These are phyloP conservation scores for Chytridium lagenaria DNA, from an alignment of 371 early-diverging fungal genomes.

Conservation along the genomic window DNA sequence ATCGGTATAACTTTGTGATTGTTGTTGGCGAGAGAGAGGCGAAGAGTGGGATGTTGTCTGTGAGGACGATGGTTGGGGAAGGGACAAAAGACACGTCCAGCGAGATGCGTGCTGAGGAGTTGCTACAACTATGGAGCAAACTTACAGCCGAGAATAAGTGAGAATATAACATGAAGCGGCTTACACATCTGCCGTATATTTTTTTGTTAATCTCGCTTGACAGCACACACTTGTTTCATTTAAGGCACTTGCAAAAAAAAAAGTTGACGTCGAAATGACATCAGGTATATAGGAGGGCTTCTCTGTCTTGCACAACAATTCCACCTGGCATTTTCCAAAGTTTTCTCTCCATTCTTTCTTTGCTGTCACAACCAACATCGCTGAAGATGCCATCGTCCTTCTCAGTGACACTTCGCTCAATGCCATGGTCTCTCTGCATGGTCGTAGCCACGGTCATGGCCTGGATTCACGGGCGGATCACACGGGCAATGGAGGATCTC, in stretches of 20 bases:
- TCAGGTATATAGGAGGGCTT: too few species aligned
- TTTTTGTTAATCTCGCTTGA: too few species aligned
- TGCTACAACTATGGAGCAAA: background rate
- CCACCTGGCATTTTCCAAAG: too few species aligned
- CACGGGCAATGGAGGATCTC: background rate
- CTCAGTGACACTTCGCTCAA: background rate
- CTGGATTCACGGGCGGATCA: background rate
- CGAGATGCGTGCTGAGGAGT: background rate
- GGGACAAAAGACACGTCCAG: background rate
- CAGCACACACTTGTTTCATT: background rate
- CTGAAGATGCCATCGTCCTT: slow-evolving; percentile 13
- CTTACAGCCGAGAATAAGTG: background rate
- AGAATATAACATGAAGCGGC: too few species aligned
- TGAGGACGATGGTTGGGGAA: slow-evolving; percentile 34
- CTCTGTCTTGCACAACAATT: too few species aligned
- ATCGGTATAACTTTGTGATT: slow-evolving; percentile 61
- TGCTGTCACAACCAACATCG: too few species aligned
- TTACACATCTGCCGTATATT: too few species aligned
- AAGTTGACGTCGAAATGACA: background rate
- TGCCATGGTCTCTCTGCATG: background rate
- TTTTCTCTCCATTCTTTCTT: too few species aligned
- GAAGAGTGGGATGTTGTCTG: slow-evolving; percentile 43
- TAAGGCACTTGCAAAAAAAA: background rate
- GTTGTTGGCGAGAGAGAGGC: slow-evolving; percentile 66
- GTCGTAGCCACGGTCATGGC: background rate